These are phyloP conservation scores for Orychophragmus violaceus DNA, from an alignment of 345 rosid species.

Conservation along the genomic window DNA sequence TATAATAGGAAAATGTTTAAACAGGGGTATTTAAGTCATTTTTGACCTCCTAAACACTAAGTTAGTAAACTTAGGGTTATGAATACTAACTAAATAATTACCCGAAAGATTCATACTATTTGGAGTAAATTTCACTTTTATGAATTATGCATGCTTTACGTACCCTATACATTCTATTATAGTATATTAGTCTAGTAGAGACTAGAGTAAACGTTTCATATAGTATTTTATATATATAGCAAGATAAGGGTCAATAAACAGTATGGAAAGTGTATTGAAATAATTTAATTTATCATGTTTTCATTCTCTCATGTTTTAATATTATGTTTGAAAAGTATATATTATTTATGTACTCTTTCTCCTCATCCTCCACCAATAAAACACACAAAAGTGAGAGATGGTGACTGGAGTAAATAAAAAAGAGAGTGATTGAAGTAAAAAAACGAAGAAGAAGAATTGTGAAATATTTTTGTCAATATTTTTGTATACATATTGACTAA, in stretches of 20 bases:
- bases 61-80: no score
- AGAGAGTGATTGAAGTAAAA: no score
- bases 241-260: slow-evolving; percentile 1
- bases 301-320: background rate
- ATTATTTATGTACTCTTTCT: background rate
- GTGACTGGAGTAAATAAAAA: slow-evolving; percentile 16
- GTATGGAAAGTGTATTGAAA: background rate
- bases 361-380: background rate
- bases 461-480: no score
- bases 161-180: background rate
- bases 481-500: no score
- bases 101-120: no score
- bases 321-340: background rate
- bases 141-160: slow-evolving; percentile 17
- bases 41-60: no score
- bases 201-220: background rate
- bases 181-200: background rate
- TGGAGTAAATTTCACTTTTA: no score
- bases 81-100: no score
- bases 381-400: background rate
- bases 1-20: no score
- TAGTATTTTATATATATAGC: background rate
- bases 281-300: slow-evolving; percentile 6
- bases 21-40: no score
- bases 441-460: background rate